Conservation (phyloP, 2,329 filamentous ascomycete species). For the Monosporascus cannonballus region DNA sequence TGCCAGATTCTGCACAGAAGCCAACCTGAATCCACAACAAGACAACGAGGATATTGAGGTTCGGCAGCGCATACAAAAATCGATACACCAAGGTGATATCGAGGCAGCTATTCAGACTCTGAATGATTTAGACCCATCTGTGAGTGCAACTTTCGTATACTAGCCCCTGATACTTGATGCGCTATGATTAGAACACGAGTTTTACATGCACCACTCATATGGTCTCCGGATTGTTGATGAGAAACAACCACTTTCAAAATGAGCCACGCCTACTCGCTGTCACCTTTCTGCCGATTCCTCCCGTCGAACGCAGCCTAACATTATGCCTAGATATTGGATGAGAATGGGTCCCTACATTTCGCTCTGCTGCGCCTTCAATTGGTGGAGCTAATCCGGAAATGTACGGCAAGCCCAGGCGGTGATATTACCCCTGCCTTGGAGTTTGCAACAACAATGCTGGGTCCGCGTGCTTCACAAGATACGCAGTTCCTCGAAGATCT, state of each 20-base stretch:
- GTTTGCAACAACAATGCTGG: slow-evolving; percentile 83
- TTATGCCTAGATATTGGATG: slow-evolving; percentile 69
- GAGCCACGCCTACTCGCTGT: slow-evolving; percentile 41
- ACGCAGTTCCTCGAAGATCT: slow-evolving; percentile 77
- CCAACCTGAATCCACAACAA: slow-evolving; percentile 72
- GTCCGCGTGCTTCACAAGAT: slow-evolving; percentile 78
- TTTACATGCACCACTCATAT: slow-evolving; percentile 99
- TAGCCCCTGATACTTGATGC: slow-evolving; percentile 18
- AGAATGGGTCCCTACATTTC: slow-evolving; percentile 79
- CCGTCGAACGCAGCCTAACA: slow-evolving; percentile 10
- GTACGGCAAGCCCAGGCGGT: slow-evolving; percentile 57
- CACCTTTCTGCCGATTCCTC: background rate
- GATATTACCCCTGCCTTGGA: slow-evolving; percentile 76
- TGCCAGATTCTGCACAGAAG: slow-evolving; percentile 88
- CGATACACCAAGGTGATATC: slow-evolving; percentile 81
- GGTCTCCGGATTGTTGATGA: slow-evolving; percentile 85
- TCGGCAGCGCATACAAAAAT: slow-evolving; percentile 76
- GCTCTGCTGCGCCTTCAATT: slow-evolving; percentile 83
- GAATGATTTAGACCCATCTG: slow-evolving; percentile 86
- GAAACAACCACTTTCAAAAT: slow-evolving; percentile 67
- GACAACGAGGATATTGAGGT: slow-evolving; percentile 68
- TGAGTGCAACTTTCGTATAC: slow-evolving; percentile 42
- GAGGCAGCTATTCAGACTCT: slow-evolving; percentile 78
- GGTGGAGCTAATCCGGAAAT: slow-evolving; percentile 82
- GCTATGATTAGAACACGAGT: slow-evolving; percentile 85